Evolutionary conservation across 2,329 filamentous ascomycete species (phyloP), one percentile per base, ranked within the genome.

Genomic region (Metarhizium guizhouense): DNA sequence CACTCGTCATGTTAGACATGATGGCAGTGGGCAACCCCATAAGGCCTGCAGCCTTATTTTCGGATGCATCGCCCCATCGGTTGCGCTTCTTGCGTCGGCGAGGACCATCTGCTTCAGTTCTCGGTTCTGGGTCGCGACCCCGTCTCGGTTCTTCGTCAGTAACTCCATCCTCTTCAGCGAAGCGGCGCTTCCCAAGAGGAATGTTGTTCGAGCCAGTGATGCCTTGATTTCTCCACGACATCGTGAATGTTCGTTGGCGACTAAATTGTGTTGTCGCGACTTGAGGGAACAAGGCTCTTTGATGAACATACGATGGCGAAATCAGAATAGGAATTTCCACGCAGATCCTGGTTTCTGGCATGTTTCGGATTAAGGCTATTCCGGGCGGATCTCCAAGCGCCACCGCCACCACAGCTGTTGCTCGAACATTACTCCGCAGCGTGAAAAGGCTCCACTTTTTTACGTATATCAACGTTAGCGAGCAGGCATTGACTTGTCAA

Each of bases 171-270:
- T 87, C 83, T 51, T 82, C 86, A 58, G 84, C 87, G 64, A 95
- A 91, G 59, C 92, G 88, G 65, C 88, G 84, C 64, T 84, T 95
- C 53, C 94, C 94, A 59, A 99, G 77, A 58, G 94, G 94, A 66
- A 99, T 95, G 68, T 96, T 97, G 75, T 99, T 99, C 48, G 95
- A 97, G 53, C 94, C 94, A 20, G 94, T 99, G 70, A 96, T 95
- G 64, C 94, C 94, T 71, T 86, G 83, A 57, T 74, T 83, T 76
- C 83, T 78, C 84, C 84, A 86, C 66, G 84, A 77, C 84, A 87
- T 86, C 6, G 61, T 76, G 66, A 43, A 40, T 45, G 40, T 45
- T 29, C 4, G 16, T 29, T 48, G 45, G 25, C 10, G 45, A 11
- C 14, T 29, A 48, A 20, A 16, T 18, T 4, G 14, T 30, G 45